Base-by-base conservation (phyloP, 495 filamentous ascomycete species). In the Aspergillus bertholletiae region DNA sequence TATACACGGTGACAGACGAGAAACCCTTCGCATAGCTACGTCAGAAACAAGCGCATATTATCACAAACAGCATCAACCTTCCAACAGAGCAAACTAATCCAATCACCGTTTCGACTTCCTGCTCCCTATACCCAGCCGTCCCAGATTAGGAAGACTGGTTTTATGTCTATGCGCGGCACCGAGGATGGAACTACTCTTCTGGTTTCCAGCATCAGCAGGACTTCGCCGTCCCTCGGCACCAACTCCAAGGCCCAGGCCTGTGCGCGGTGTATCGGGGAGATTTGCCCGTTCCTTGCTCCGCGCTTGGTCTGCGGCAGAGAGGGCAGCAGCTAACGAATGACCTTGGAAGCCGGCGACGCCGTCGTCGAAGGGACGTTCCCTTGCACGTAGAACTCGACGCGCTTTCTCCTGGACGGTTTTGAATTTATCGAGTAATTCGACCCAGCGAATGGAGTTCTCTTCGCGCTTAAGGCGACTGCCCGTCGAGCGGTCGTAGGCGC, bases 351-450 rank as follows among this genome's bases (percentile, higher is more conserved):
- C 46, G 22, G 53, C 44, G 28, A 60, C 49, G 28, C 46, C 34
- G 44, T 66, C 61, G 44, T 74, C 63, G 56, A 73, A 55, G 15
- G 66, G 58, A 17, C 68, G 59, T 57, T 73, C 70, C 26, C 69
- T 57, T 44, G 64, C 61, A 28, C 77, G 71, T 57, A 82, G 77
- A 15, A 77, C 58, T 48, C 81, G 69, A 26, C 85, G 76, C 22
- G 89, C 87, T 27, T 81, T 82, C 54, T 99, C 95, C 64, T 99
- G 94, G 18, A 93, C 90, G 21, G 75, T 76, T 56, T 88, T 88
- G 70, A 97, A 99, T 64, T 96, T 97, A 53, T 97, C 94, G n/a
- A 99, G 82, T 17, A 99, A 81, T 54, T 99, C 95, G 13, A 80
- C 81, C 94, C 94, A 99, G 47, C 86, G 84, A 64, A 98, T 94